Conservation (phyloP, 768 basidiomycete genomes). For the Boletus tomentosulus region DNA sequence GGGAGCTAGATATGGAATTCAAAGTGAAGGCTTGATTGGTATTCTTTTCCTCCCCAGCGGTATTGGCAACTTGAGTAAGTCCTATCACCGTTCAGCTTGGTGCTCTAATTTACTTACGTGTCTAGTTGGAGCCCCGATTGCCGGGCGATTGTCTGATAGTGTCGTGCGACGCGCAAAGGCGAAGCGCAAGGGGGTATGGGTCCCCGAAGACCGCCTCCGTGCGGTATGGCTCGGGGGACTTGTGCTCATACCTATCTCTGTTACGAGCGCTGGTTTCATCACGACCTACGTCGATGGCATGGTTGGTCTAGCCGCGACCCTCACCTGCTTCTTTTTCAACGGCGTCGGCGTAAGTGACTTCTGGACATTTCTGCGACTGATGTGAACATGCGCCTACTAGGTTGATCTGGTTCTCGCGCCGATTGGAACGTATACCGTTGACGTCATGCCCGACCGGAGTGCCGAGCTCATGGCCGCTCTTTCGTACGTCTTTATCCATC, state of each 20-base stretch:
- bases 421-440: constrained; percentile 52
- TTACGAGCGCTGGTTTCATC: constrained; percentile 46
- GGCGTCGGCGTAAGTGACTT: constrained; percentile 52
- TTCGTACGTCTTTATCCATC: constrained; percentile 37
- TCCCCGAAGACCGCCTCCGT: constrained; percentile 65
- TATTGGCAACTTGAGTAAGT: constrained; percentile 23
- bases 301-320: constrained; percentile 46
- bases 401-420: constrained; percentile 56
- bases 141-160: constrained; percentile 56
- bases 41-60: constrained; percentile 25
- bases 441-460: constrained; percentile 55
- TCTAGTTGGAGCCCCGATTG: constrained; percentile 56
- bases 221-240: constrained; percentile 45
- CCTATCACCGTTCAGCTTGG: not conserved
- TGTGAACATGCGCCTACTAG: constrained; percentile 27
- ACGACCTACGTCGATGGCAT: constrained; percentile 47
- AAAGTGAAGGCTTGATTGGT: constrained; percentile 21
- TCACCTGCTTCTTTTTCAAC: constrained; percentile 58
- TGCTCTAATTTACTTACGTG: not conserved
- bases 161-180: constrained; percentile 46
- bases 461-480: constrained; percentile 61
- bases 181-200: constrained; percentile 52
- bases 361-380: not conserved
- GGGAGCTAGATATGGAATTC: constrained; percentile 41
- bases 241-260: constrained; percentile 49